These are phyloP conservation scores for Pleurostoma richardsiae DNA, from an alignment of 2,329 filamentous ascomycete genomes.

Conservation along the genomic window DNA sequence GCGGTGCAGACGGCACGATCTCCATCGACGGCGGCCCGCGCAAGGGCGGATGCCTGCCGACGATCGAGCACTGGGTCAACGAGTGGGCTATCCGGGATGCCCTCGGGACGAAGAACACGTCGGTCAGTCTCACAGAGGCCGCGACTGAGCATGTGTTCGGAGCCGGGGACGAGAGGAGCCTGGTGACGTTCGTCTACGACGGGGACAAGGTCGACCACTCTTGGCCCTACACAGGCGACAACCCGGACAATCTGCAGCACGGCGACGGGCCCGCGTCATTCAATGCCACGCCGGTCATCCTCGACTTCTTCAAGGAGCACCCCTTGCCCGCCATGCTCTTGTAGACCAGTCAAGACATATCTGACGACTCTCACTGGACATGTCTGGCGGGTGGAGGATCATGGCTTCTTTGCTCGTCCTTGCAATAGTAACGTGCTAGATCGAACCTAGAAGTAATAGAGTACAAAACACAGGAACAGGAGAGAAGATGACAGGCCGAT, in stretches of 20 bases:
- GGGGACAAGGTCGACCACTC: conserved; percentile 23
- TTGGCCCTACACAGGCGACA: conserved; percentile 10
- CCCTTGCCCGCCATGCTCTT: background rate
- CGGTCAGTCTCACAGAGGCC: conserved; percentile 10
- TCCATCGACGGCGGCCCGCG: conserved; percentile 34
- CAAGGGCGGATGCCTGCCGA: conserved; percentile 34
- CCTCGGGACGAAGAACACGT: conserved; percentile 6
- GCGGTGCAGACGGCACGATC: conserved; percentile 40
- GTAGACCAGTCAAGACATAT: too few relatives aligned
- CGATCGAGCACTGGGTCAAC: conserved; percentile 31
- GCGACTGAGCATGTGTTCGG: conserved; percentile 22
- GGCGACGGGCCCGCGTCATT: conserved; percentile 11
- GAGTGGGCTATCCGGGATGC: conserved; percentile 30
- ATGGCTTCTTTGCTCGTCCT: too few relatives aligned
- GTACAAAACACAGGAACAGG: too few relatives aligned
- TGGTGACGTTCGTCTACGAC: conserved; percentile 25
- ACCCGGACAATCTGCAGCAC: conserved; percentile 9
- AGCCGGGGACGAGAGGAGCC: conserved; percentile 18
- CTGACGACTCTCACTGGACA: too few relatives aligned
- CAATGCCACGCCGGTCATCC: conserved; percentile 10
- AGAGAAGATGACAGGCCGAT: too few relatives aligned
- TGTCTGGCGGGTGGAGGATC: too few relatives aligned
- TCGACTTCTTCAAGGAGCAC: conserved; percentile 10
- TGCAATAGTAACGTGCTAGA: too few relatives aligned
- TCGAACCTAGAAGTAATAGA: too few relatives aligned